Evolutionary conservation across 2,329 filamentous ascomycete species (phyloP).

Genomic region (Clonostachys chloroleuca): DNA sequence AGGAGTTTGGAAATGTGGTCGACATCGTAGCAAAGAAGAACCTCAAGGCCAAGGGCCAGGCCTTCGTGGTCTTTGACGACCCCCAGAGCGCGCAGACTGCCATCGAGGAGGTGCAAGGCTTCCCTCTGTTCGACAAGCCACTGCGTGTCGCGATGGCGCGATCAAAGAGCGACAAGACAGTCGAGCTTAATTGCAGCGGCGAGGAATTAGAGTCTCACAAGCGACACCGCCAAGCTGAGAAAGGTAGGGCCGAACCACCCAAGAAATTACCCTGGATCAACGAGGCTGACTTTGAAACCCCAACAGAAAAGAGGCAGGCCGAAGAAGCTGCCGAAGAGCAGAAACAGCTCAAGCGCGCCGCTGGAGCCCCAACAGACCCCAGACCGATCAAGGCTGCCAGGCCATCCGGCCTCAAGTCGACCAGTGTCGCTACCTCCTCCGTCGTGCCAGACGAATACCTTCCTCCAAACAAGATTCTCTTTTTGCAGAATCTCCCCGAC

Average conservation of each 20-base stretch:
- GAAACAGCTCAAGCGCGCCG: slow-evolving; percentile 65
- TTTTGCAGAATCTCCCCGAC: slow-evolving; percentile 87
- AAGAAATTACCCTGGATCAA: neutral
- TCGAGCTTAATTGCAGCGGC: slow-evolving; percentile 65
- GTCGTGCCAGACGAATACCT: slow-evolving; percentile 97
- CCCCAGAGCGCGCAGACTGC: slow-evolving; percentile 76
- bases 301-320: slow-evolving; percentile 72
- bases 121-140: slow-evolving; percentile 87
- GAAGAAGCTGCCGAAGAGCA: slow-evolving; percentile 74
- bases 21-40: slow-evolving; percentile 88
- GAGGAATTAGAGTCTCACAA: slow-evolving; percentile 89
- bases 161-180: slow-evolving; percentile 82
- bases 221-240: slow-evolving; percentile 77
- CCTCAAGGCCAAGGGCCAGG: slow-evolving; percentile 88
- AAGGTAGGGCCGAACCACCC: slow-evolving; percentile 54
- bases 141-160: slow-evolving; percentile 82
- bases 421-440: slow-evolving; percentile 59
- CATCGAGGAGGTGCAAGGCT: slow-evolving; percentile 86
- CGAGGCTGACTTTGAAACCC: neutral
- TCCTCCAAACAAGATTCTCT: slow-evolving; percentile 94
- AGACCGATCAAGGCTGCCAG: slow-evolving; percentile 65
- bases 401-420: slow-evolving; percentile 66
- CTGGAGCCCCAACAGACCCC: slow-evolving; percentile 38
- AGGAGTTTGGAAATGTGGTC: slow-evolving; percentile 80
- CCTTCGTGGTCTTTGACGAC: slow-evolving; percentile 86